Base-by-base conservation (phyloP, 306 rosid species). In the Cyamopsis tetragonoloba region DNA sequence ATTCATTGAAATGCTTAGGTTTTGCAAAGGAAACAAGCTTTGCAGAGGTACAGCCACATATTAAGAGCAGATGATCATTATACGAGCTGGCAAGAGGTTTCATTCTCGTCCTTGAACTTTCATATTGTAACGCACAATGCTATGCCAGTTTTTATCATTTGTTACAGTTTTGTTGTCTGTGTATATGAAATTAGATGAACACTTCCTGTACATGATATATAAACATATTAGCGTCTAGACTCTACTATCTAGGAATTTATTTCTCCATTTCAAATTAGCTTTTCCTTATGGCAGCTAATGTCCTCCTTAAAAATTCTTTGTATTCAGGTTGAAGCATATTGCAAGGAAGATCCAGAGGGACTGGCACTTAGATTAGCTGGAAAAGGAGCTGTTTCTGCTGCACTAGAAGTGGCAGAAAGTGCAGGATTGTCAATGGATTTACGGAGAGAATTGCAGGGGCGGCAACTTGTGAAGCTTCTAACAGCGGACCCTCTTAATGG, bases 401-500 rank as follows among this genome's bases (percentile, higher is more conserved):
- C 98, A 76, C 71, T 92, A 74, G 82, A 89, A 83, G 98, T 89
- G 72, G 98, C 98, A 84, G 98, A 92, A 83, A 89, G 98, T 72
- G 93, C 98, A 43, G 95, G 87, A 71, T 76, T 92, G 73, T 86
- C 96, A 42, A 86, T 84, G 76, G 96, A 89, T 63, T 86, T 92
- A 72, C 86, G 98, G 44, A 86, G 98, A 83, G 98, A 92, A 78
- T 79, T 92, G 77, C 87, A 92, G 79, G 98, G 98, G 50, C 82
- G 98, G 56, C 98, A 92, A 78, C 98, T 92, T 74, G 98, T 92
- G 82, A 92, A 92, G 78, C 98, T 92, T 86, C 84, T 92, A 56
- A 89, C 96, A 41, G 98, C 98, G 13, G 98, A 92, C 68, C 98
- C 98, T 66, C 98, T 92, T 43, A 87, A 77, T 81, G 98, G 98